Evolutionary conservation across 1,284 basidiomycete genomes (phyloP), one percentile per base, ranked within the genome.

Genomic region (Gymnopus androsaceus): DNA sequence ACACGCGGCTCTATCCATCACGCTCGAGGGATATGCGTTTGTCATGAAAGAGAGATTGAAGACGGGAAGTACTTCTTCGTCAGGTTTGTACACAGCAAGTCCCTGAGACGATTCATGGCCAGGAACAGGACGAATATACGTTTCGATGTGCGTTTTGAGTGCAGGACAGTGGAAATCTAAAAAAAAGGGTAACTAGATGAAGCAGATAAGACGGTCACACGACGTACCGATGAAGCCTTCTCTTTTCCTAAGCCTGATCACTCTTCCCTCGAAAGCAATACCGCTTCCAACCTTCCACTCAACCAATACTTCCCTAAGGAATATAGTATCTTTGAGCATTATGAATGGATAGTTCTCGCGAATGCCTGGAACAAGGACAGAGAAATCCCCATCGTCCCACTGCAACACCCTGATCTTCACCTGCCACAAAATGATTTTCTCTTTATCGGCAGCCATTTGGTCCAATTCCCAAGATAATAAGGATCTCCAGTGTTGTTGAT

Each of bases 11-110:
- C 62, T 61, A 30, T 78, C 74, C 76, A 78, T 78, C 6, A 67
- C 52, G 44, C 75, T 71, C 17, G 72, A 64, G 9, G 74, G 72
- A 21, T 69, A 68, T 1, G 75, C 69, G 36, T 75, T 77, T 15
- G 73, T 67, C 58, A 78, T 62, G 60, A 79, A 79, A 2, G 76
- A 75, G 9, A 78, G 66, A 56, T 79, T 79, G 64, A 78, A 78
- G 12, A 63, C 58, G 23, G 75, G 63, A 25, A 75, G 73, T 48
- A 77, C 61, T 2, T 54, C 52, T 49, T 75, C 71, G 31, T 71
- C 67, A 15, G 69, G 61, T 15, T 66, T 67, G 54, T 72, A 74
- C n/a, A 67, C 61, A 8, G 63, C 57, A 42, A 59, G 60, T 3
- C 71, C 70, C n/a, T 69, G 64, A 19, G 62, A 59, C 15, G 66